A percentile compares a stretch with the other conserved stretches of the same genome.
These are phyloP conservation scores for Penicillium sp. DNA, from an alignment of 2,329 filamentous ascomycete species.

Conservation along the genomic window DNA sequence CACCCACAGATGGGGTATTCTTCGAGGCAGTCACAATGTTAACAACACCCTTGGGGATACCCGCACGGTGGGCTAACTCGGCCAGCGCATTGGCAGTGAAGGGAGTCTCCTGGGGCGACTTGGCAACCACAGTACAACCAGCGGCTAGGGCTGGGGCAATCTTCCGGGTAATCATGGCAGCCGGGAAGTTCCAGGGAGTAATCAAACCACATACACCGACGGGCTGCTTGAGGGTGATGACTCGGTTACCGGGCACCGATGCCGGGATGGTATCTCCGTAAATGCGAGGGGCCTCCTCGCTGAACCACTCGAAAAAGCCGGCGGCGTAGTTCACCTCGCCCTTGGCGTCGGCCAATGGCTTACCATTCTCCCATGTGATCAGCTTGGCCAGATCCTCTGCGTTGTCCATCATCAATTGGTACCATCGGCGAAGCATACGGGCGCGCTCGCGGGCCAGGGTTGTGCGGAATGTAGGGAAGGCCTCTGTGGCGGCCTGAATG, in stretches of 20 bases:
- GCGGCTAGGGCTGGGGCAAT: slow-evolving; percentile 69
- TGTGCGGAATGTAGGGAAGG: slow-evolving; percentile 63
- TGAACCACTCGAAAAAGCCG: slow-evolving; percentile 64
- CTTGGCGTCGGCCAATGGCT: slow-evolving; percentile 61
- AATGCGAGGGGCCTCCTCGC: slow-evolving; percentile 58
- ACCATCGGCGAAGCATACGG: slow-evolving; percentile 65
- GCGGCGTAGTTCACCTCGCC: slow-evolving; percentile 61
- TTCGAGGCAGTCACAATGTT: slow-evolving; percentile 80
- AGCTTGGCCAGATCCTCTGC: slow-evolving; percentile 65
- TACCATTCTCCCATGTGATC: slow-evolving; percentile 70
- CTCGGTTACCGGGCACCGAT: slow-evolving; percentile 58
- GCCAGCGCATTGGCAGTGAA: slow-evolving; percentile 86
- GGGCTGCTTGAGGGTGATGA: slow-evolving; percentile 65
- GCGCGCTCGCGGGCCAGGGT: slow-evolving; percentile 62
- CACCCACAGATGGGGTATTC: slow-evolving; percentile 78
- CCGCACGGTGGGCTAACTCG: slow-evolving; percentile 81
- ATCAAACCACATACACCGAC: slow-evolving; percentile 68
- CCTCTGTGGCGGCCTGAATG: slow-evolving; percentile 77
- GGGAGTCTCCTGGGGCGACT: slow-evolving; percentile 88
- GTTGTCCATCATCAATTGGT: slow-evolving; percentile 65
- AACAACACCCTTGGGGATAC: slow-evolving; percentile 85
- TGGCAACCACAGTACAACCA: slow-evolving; percentile 92
- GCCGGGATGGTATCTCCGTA: slow-evolving; percentile 64
- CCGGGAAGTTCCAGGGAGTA: slow-evolving; percentile 66
- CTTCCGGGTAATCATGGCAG: slow-evolving; percentile 55